phyloP scores from a whole-genome alignment of 768 basidiomycete genomes.

The Serendipita sp. region DNA sequence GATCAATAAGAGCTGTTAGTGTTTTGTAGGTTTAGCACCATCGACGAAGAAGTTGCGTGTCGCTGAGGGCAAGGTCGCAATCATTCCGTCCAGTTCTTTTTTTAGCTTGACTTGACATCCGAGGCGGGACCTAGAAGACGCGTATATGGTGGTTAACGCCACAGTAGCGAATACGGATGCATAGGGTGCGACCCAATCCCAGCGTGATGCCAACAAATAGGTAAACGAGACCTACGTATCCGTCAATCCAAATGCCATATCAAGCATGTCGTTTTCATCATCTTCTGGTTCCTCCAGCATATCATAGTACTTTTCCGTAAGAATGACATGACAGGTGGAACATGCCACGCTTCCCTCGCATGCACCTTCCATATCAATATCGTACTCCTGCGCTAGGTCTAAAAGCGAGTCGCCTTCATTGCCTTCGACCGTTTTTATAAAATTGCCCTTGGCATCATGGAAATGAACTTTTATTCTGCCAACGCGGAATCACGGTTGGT shows the following conservation, averaged over 20 bases:
- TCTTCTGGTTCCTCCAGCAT: constrained; percentile 83
- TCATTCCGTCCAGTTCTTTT: constrained; percentile 69
- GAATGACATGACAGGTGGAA: constrained; percentile 92
- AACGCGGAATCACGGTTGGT: not conserved
- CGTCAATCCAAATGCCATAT: constrained; percentile 92
- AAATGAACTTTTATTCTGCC: constrained; percentile 77
- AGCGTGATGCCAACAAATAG: no score
- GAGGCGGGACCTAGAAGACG: constrained; percentile 25
- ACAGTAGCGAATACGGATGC: not conserved
- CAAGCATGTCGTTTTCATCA: constrained; percentile 97
- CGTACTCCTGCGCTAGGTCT: constrained; percentile 83
- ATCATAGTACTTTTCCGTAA: constrained; percentile 69
- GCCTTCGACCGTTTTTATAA: constrained; percentile 77
- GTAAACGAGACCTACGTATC: constrained; percentile 59
- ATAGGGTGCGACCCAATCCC: not conserved
- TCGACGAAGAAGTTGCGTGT: constrained; percentile 98
- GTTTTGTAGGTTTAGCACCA: constrained; percentile 31
- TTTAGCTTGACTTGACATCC: constrained; percentile 49
- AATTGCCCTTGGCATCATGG: constrained; percentile 69
- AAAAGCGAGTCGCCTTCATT: constrained; percentile 91
- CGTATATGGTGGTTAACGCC: not conserved
- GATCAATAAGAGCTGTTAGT: not conserved
- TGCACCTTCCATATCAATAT: constrained; percentile 95
- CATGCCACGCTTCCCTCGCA: constrained; percentile 96
- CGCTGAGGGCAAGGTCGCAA: constrained; percentile 71